These are phyloP conservation scores for Penicillium expansum DNA, from an alignment of 2,329 filamentous ascomycete genomes.

Conservation along the genomic window DNA sequence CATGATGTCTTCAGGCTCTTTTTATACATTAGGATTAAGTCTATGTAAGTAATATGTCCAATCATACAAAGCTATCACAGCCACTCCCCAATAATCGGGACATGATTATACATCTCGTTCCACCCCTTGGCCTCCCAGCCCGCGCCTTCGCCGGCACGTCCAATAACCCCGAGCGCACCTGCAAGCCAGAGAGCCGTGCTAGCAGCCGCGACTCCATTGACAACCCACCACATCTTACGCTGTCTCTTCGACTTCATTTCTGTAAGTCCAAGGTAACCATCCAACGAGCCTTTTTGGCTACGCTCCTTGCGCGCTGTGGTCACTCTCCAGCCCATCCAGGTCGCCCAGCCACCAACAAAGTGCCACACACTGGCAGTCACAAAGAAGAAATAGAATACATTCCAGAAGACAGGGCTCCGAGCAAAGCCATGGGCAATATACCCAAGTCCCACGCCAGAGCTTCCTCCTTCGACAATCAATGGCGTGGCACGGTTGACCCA, in stretches of 20 bases:
- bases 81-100: constrained; percentile 58
- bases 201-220: constrained; percentile 63
- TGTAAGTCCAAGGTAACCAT: constrained; percentile 35
- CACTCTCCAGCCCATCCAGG: constrained; percentile 65
- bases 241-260: constrained; percentile 53
- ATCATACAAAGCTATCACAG: constrained; percentile 32
- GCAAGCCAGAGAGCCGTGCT: constrained; percentile 72
- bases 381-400: constrained; percentile 66
- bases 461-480: constrained; percentile 73
- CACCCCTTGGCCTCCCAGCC: constrained; percentile 82
- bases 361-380: constrained; percentile 69
- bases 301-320: constrained; percentile 34
- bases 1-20: not conserved
- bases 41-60: not conserved
- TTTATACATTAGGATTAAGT: constrained; percentile 1
- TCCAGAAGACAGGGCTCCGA: constrained; percentile 64
- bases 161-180: constrained; percentile 76
- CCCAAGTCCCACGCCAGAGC: constrained; percentile 76
- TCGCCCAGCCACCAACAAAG: constrained; percentile 80
- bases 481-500: constrained; percentile 75
- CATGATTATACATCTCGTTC: constrained; percentile 66
- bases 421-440: constrained; percentile 86
- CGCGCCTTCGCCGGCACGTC: constrained; percentile 63
- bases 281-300: constrained; percentile 30
- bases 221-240: constrained; percentile 65